A percentile compares a stretch with the other conserved stretches of the same genome.
phyloP scores from a whole-genome alignment of 805 yeast species.

The Metschnikowia shivogae region DNA sequence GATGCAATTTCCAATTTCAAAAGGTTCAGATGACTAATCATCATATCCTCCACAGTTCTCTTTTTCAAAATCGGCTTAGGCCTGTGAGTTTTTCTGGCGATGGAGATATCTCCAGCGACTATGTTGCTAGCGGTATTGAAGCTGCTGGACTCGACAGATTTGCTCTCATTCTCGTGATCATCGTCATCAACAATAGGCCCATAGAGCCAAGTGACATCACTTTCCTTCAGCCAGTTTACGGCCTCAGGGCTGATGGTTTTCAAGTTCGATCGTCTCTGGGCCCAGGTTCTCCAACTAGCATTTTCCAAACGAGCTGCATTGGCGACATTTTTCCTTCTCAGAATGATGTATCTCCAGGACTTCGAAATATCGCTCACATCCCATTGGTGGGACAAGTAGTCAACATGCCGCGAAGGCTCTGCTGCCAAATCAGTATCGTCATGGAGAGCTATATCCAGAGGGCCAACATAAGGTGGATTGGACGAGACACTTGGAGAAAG shows the following conservation, averaged over 20 bases:
- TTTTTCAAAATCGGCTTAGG: constrained; percentile 86
- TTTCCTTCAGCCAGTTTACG: constrained; percentile 95
- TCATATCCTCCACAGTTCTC: constrained; percentile 76
- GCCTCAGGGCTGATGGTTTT: constrained; percentile 85
- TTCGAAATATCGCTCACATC: constrained; percentile 88
- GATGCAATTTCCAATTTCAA: constrained; percentile 40
- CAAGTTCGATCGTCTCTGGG: constrained; percentile 62
- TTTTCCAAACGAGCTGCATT: constrained; percentile 40
- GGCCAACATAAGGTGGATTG: constrained; percentile 18
- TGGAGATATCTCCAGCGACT: constrained; percentile 44
- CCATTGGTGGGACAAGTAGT: constrained; percentile 94
- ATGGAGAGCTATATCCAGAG: constrained; percentile 48
- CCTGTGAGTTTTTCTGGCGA: constrained; percentile 29
- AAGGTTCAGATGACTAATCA: constrained; percentile 57
- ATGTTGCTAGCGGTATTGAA: constrained; percentile 36
- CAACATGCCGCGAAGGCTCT: constrained; percentile 89
- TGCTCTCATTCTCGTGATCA: constrained; percentile 20
- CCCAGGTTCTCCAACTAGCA: constrained; percentile 95
- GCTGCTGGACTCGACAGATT: constrained; percentile 15
- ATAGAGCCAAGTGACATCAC: constrained; percentile 96
- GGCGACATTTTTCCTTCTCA: constrained; percentile 79
- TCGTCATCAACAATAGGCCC: constrained; percentile 73
- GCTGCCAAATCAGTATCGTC: constrained; percentile 79
- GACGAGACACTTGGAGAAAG: constrained; percentile 9
- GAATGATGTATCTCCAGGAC: constrained; percentile 91